A percentile compares a stretch with the other conserved stretches of the same genome.
Conservation (phyloP, 2,329 filamentous ascomycete genomes). For the Basipetospora chlamydospora region DNA sequence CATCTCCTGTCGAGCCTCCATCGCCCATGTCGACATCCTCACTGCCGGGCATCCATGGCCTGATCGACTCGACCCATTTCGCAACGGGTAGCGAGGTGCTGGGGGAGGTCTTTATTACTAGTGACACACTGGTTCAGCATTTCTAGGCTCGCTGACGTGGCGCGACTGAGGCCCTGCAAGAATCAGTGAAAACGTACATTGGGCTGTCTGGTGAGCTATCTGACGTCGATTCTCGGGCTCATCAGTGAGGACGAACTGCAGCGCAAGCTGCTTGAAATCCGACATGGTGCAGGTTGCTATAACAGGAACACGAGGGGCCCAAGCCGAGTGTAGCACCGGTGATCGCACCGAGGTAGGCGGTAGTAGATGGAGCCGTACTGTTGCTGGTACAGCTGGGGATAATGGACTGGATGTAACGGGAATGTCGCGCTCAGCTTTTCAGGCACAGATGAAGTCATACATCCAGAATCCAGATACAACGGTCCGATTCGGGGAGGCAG, state of each 20-base stretch:
- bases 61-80: constrained; percentile 40
- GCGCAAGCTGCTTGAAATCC: constrained; percentile 34
- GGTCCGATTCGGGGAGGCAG: too few species aligned
- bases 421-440: too few species aligned
- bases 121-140: not conserved
- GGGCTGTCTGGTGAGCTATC: constrained; percentile 31
- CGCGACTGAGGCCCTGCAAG: not conserved
- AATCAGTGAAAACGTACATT: constrained; percentile 15
- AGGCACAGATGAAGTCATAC: too few species aligned
- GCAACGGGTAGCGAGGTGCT: constrained; percentile 31
- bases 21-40: constrained; percentile 21
- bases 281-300: constrained; percentile 22
- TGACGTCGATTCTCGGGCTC: constrained; percentile 23
- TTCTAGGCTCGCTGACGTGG: not conserved
- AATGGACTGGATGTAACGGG: too few species aligned
- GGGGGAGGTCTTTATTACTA: constrained; percentile 24
- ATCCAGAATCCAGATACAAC: too few species aligned
- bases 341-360: not conserved
- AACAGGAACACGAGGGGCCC: not conserved
- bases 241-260: constrained; percentile 39
- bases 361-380: not conserved
- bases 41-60: constrained; percentile 35
- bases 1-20: constrained; percentile 28
- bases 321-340: not conserved
- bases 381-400: too few species aligned